Conservation (phyloP, 768 basidiomycete species). For the Hygrophorus pudorinus region DNA sequence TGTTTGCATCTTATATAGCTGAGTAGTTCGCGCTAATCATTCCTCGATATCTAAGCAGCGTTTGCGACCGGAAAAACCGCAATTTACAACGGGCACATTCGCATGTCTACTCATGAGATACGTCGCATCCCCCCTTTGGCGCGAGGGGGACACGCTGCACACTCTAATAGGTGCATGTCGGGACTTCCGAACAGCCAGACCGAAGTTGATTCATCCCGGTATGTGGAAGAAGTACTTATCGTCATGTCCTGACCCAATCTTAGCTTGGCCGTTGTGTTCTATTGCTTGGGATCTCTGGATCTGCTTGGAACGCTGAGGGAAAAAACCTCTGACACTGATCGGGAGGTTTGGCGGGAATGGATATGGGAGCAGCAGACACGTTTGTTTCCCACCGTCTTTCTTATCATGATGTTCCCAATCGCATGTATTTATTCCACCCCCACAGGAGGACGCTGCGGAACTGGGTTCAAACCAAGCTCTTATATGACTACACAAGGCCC, state of each 20-base stretch:
- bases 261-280: conserved; percentile 82
- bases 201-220: conserved; percentile 70
- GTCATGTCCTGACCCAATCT: conserved; percentile 1
- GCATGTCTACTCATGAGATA: background rate
- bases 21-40: background rate
- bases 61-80: too few relatives aligned
- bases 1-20: too few relatives aligned
- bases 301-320: conserved; percentile 46
- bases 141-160: conserved; percentile 44
- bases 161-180: conserved; percentile 58
- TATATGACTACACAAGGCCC: conserved; percentile 43
- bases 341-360: conserved; percentile 68
- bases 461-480: conserved; percentile 68
- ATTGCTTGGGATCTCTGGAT: conserved; percentile 80
- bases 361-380: conserved; percentile 82
- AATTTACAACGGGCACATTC: too few relatives aligned
- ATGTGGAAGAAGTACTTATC: background rate
- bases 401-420: conserved; percentile 2
- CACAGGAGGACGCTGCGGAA: conserved; percentile 46
- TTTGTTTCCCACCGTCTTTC: conserved; percentile 17
- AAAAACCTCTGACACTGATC: conserved; percentile 41
- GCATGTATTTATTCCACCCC: background rate
- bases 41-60: too few relatives aligned
- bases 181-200: conserved; percentile 63
- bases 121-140: conserved; percentile 7